These are phyloP conservation scores for Syzygium aromaticum DNA, from an alignment of 345 rosid species.

Conservation along the genomic window DNA sequence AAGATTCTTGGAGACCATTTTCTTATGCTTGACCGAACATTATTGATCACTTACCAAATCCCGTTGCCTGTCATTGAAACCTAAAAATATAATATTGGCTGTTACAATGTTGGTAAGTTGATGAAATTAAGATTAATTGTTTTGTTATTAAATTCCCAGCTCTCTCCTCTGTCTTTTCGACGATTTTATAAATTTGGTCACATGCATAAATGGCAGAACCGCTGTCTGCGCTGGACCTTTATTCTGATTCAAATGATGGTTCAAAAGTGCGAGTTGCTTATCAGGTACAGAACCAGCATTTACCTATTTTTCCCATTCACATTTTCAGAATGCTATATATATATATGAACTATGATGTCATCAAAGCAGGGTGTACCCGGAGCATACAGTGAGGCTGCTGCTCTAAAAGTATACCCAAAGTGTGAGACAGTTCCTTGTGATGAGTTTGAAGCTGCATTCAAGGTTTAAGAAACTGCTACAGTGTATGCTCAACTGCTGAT, in stretches of 20 bases:
- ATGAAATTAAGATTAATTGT: not conserved
- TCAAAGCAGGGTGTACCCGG: constrained; percentile 73
- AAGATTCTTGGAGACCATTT: not conserved
- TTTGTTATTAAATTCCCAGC: not conserved
- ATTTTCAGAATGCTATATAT: constrained; percentile 1
- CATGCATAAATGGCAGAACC: constrained; percentile 54
- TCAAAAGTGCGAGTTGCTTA: constrained; percentile 71
- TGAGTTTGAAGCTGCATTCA: constrained; percentile 52
- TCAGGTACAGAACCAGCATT: constrained; percentile 43
- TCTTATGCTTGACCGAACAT: not conserved
- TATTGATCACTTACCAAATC: not conserved
- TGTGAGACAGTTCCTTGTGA: constrained; percentile 93
- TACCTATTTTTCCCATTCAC: not conserved
- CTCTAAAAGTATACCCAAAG: constrained; percentile 72
- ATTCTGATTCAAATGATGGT: constrained; percentile 28
- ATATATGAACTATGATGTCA: constrained; percentile 8
- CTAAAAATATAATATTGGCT: not conserved
- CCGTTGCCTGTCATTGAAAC: not conserved
- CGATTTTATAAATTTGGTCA: not conserved
- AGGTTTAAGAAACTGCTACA: not conserved
- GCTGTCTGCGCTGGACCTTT: constrained; percentile 37
- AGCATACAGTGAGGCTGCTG: constrained; percentile 92
- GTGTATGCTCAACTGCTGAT: not conserved
- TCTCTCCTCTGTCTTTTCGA: not conserved
- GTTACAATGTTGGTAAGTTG: not conserved